phyloP scores from a whole-genome alignment of 352 stramenopile species.

The Phytophthora pisi region DNA sequence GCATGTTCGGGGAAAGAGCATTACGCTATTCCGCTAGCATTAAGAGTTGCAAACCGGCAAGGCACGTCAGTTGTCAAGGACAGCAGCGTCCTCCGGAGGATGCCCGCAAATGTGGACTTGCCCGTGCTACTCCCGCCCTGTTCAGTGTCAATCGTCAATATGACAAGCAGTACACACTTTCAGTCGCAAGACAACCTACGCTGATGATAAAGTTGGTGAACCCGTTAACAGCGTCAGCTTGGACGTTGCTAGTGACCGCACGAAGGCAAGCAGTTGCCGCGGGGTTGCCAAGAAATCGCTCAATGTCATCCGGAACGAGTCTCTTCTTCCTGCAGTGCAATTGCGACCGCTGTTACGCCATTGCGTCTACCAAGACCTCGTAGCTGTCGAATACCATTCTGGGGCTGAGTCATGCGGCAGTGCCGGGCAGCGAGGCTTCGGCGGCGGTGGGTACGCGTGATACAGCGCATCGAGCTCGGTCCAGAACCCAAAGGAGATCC shows the following conservation, averaged over 20 bases:
- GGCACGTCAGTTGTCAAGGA: slow-evolving; percentile 19
- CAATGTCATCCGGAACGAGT: slow-evolving; percentile 39
- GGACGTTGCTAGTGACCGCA: slow-evolving; percentile 39
- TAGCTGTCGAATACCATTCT: slow-evolving; percentile 43
- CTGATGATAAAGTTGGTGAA: slow-evolving; percentile 75
- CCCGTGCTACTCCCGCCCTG: slow-evolving; percentile 57
- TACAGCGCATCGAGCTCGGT: slow-evolving; percentile 62
- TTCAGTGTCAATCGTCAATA: neutral
- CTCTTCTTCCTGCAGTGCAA: slow-evolving; percentile 38
- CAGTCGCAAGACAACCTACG: slow-evolving; percentile 26
- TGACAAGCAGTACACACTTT: neutral
- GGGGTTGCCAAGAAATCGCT: slow-evolving; percentile 59
- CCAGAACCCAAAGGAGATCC: slow-evolving; percentile 66
- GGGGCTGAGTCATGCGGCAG: slow-evolving; percentile 25
- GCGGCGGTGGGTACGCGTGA: slow-evolving; percentile 34
- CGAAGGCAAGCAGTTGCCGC: slow-evolving; percentile 37
- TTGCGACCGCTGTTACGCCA: neutral
- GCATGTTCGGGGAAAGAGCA: neutral
- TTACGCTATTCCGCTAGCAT: slow-evolving; percentile 49
- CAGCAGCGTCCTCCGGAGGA: slow-evolving; percentile 45
- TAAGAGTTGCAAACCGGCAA: slow-evolving; percentile 40
- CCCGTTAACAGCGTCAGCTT: neutral
- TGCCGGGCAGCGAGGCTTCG: slow-evolving; percentile 55
- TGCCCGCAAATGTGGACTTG: slow-evolving; percentile 54
- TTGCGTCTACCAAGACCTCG: neutral